Evolutionary conservation across 768 basidiomycete genomes (phyloP).

Genomic region (Pleurotus ostreatus): DNA sequence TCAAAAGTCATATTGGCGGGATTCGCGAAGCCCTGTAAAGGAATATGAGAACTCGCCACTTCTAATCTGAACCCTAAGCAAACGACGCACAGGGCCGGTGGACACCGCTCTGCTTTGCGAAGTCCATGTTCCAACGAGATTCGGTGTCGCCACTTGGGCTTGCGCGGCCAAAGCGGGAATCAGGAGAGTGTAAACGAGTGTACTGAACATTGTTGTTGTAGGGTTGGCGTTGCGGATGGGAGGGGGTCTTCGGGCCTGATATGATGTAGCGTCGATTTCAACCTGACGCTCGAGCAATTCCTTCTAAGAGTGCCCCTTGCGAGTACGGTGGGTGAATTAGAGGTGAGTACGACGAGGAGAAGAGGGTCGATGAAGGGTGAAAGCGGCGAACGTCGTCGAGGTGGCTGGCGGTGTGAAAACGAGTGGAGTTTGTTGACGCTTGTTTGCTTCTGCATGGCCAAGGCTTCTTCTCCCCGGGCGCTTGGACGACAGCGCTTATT

Average conservation of each 20-base stretch:
- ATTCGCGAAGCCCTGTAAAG: slow-evolving; percentile 71
- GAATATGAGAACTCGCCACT: slow-evolving; percentile 2
- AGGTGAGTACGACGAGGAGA: not conserved
- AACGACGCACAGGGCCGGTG: slow-evolving; percentile 74
- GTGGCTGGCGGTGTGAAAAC: slow-evolving; percentile 4
- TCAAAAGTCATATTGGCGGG: slow-evolving; percentile 79
- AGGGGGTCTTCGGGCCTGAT: not conserved
- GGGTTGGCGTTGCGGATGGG: not conserved
- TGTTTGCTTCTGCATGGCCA: not conserved
- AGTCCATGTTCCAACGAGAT: slow-evolving; percentile 79
- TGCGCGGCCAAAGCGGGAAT: slow-evolving; percentile 3
- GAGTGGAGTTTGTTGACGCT: not conserved
- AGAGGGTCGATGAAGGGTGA: not conserved
- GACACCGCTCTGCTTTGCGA: slow-evolving; percentile 71
- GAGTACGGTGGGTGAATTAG: no score
- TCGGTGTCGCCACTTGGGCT: not conserved
- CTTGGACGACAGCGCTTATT: not conserved
- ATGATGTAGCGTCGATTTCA: not conserved
- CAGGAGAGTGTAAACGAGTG: slow-evolving; percentile 5
- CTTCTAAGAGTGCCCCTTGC: no score
- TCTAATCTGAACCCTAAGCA: not conserved
- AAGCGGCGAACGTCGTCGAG: not conserved
- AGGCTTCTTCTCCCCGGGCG: not conserved
- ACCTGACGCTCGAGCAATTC: not conserved
- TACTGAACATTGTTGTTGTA: not conserved